These are phyloP conservation scores for Penicillium antarcticum DNA, from an alignment of 495 filamentous ascomycete species.

Conservation along the genomic window DNA sequence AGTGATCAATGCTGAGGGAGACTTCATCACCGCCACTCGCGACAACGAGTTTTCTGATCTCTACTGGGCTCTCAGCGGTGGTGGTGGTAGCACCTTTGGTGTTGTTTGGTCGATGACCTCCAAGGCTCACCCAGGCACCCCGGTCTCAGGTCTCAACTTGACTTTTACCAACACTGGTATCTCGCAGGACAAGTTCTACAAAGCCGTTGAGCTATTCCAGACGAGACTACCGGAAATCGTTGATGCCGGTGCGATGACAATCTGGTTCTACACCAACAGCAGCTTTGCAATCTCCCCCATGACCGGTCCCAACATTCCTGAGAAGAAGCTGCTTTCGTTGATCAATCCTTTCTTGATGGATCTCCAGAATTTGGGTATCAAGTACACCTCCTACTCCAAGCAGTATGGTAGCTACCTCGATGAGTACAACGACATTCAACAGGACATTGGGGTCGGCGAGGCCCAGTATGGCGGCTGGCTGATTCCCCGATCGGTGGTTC, in stretches of 20 bases:
- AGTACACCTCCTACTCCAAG: conserved; percentile 19
- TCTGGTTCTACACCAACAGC: conserved; percentile 47
- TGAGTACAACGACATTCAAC: conserved; percentile 40
- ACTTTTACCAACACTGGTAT: conserved; percentile 24
- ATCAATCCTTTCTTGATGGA: conserved; percentile 29
- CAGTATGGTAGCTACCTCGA: conserved; percentile 43
- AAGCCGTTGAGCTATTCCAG: conserved; percentile 38
- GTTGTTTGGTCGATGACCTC: conserved; percentile 56
- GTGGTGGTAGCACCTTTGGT: conserved; percentile 62
- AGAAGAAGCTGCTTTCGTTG: conserved; percentile 18
- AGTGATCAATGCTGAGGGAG: conserved; percentile 52
- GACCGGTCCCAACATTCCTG: conserved; percentile 34
- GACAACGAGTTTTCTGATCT: conserved; percentile 54
- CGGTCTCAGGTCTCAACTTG: conserved; percentile 27
- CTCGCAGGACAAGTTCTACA: conserved; percentile 41
- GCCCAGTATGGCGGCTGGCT: conserved; percentile 57
- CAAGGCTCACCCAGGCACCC: conserved; percentile 39
- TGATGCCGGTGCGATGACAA: conserved; percentile 51
- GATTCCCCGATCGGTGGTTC: conserved; percentile 48
- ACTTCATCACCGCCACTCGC: conserved; percentile 49
- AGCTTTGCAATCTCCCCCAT: conserved; percentile 44
- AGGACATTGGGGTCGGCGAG: conserved; percentile 38
- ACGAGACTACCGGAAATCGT: conserved; percentile 38
- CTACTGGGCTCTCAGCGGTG: conserved; percentile 66
- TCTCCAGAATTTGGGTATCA: conserved; percentile 26